phyloP scores from a whole-genome alignment of 352 stramenopile species.

The Halophytophthora batemanensis region DNA sequence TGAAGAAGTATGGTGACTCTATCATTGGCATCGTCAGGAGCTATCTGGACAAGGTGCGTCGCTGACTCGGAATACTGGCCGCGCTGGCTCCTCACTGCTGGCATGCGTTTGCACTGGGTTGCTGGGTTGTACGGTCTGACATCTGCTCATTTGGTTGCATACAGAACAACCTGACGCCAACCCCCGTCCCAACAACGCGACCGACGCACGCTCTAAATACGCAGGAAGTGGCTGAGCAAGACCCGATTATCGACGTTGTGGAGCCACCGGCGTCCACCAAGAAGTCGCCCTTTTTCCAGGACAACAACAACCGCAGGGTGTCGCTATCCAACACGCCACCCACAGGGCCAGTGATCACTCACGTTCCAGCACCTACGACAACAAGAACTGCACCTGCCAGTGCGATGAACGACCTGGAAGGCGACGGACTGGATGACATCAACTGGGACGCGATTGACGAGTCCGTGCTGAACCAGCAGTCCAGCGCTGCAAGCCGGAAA shows the following conservation, averaged over 20 bases:
- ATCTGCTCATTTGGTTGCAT: neutral
- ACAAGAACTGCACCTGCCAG: too few species aligned
- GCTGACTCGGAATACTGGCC: neutral
- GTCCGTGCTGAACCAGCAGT: slow-evolving; percentile 32
- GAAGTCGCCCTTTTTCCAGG: slow-evolving; percentile 51
- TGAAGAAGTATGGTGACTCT: slow-evolving; percentile 83
- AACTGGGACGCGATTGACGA: slow-evolving; percentile 60
- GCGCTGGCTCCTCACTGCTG: neutral
- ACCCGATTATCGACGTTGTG: slow-evolving; percentile 23
- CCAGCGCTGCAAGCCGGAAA: slow-evolving; percentile 25
- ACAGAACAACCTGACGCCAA: slow-evolving; percentile 66
- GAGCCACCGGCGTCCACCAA: slow-evolving; percentile 18
- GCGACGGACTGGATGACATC: slow-evolving; percentile 59
- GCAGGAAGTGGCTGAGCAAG: slow-evolving; percentile 28
- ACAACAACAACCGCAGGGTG: slow-evolving; percentile 19
- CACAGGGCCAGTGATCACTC: neutral
- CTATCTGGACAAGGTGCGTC: slow-evolving; percentile 69
- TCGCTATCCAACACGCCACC: slow-evolving; percentile 6
- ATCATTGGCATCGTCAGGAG: slow-evolving; percentile 84
- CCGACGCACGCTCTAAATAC: slow-evolving; percentile 22
- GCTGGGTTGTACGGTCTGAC: neutral
- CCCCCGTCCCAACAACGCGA: slow-evolving; percentile 16
- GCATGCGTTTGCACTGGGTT: neutral
- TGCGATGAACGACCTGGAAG: slow-evolving; percentile 2
- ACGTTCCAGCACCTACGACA: too few species aligned